Conservation (phyloP, 352 stramenopile species). For the Phytophthora pisi region DNA sequence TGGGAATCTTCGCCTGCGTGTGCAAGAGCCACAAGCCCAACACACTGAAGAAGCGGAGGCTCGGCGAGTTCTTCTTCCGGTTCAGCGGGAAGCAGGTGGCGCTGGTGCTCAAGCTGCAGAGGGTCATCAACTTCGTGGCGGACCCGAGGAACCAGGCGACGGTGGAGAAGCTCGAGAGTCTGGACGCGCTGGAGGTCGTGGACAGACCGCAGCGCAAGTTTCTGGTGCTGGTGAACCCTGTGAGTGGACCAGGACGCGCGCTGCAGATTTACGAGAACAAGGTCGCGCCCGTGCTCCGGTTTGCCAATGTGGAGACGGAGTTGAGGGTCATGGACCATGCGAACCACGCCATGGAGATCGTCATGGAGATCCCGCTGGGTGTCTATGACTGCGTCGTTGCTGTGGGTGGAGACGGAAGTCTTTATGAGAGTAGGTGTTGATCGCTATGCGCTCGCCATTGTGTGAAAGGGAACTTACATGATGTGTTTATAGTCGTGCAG, state of each 20-base stretch:
- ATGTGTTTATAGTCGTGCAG: conserved; percentile 55
- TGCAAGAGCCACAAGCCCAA: conserved; percentile 33
- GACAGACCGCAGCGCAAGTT: conserved; percentile 44
- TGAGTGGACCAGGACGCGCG: conserved; percentile 59
- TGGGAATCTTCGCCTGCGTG: conserved; percentile 55
- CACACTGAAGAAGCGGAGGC: conserved; percentile 44
- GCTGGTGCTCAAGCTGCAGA: conserved; percentile 40
- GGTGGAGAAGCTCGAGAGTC: conserved; percentile 25
- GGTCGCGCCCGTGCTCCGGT: conserved; percentile 57
- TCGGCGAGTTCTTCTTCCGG: conserved; percentile 55
- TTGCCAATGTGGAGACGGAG: conserved; percentile 55
- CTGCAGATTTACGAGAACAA: conserved; percentile 59
- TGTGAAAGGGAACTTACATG: no score
- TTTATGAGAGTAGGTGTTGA: conserved; percentile 62
- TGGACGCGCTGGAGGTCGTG: conserved; percentile 41
- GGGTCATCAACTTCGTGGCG: conserved; percentile 54
- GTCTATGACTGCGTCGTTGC: conserved; percentile 72
- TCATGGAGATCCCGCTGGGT: conserved; percentile 47
- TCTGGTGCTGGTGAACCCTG: conserved; percentile 75
- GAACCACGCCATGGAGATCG: conserved; percentile 61
- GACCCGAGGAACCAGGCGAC: conserved; percentile 46
- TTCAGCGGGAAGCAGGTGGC: conserved; percentile 47
- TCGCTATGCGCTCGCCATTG: background rate
- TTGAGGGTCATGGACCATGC: conserved; percentile 55
- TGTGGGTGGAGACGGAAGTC: conserved; percentile 71